These are phyloP conservation scores for Onygenales sp. DNA, from an alignment of 2,329 filamentous ascomycete genomes.

Conservation along the genomic window DNA sequence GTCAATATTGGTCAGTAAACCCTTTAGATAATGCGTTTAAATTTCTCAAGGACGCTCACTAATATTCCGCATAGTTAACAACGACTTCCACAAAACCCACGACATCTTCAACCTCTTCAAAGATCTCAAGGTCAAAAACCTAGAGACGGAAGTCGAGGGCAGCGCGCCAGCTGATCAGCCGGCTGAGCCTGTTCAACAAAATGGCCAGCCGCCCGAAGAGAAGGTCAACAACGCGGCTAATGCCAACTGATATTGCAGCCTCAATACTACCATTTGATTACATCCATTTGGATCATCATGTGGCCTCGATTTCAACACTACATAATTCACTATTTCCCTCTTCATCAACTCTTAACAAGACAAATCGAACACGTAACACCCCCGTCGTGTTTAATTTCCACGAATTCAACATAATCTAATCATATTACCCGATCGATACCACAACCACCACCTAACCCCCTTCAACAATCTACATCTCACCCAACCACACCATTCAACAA, in stretches of 20 bases:
- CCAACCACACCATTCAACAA: slow-evolving; percentile 14
- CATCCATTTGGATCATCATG: not conserved
- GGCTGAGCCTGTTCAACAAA: not conserved
- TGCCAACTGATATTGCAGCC: not conserved
- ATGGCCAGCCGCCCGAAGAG: slow-evolving; percentile 2
- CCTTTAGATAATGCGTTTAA: not conserved
- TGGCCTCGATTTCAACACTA: not conserved
- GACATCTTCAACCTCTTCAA: slow-evolving; percentile 82
- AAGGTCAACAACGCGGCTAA: not conserved
- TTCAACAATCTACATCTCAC: slow-evolving; percentile 22
- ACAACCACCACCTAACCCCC: slow-evolving; percentile 14
- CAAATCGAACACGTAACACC: not conserved
- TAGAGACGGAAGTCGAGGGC: slow-evolving; percentile 22
- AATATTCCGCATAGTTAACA: slow-evolving; percentile 61
- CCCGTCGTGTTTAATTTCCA: not conserved
- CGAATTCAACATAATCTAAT: not conserved
- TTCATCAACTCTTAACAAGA: not conserved
- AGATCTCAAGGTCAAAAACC: slow-evolving; percentile 45
- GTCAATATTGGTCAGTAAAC: slow-evolving; percentile 75
- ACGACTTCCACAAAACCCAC: slow-evolving; percentile 81
- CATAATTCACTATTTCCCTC: not conserved
- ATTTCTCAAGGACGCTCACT: slow-evolving; percentile 10
- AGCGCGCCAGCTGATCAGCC: slow-evolving; percentile 8
- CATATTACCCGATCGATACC: not conserved
- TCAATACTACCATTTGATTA: not conserved